A percentile compares a stretch with the other conserved stretches of the same genome.
These are phyloP conservation scores for Geum urbanum DNA, from an alignment of 306 rosid genomes.

Conservation along the genomic window DNA sequence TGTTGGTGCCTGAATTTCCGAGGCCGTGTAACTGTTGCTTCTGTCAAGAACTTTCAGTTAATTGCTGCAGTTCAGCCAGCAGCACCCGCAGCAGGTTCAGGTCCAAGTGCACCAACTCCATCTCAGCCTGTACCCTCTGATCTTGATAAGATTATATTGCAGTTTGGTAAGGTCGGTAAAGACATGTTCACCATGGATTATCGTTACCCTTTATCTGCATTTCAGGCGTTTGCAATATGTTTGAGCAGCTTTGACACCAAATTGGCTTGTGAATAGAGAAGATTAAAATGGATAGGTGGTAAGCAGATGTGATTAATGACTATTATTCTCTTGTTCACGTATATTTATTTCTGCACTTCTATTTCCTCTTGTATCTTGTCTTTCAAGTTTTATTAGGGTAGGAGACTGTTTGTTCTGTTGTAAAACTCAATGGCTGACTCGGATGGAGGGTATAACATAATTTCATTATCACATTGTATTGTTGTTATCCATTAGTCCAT, in stretches of 20 bases:
- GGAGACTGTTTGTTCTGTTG: conserved; percentile 2
- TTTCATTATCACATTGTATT: neutral
- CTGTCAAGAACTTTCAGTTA: conserved; percentile 83
- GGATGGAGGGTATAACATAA: conserved; percentile 5
- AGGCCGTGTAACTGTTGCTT: conserved; percentile 78
- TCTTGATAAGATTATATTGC: conserved; percentile 71
- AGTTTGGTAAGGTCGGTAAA: conserved; percentile 80
- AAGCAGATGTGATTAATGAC: conserved; percentile 2
- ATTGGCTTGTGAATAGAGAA: conserved; percentile 84
- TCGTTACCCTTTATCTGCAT: conserved; percentile 74
- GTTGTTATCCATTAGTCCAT: neutral
- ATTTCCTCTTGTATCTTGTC: neutral
- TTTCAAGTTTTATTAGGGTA: conserved; percentile 8
- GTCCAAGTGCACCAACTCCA: conserved; percentile 39
- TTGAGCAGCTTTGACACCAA: conserved; percentile 86
- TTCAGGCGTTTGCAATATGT: conserved; percentile 88
- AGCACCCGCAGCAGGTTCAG: conserved; percentile 29
- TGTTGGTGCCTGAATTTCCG: conserved; percentile 92
- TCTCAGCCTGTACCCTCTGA: conserved; percentile 71
- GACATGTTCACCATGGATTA: conserved; percentile 95
- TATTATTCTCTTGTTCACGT: neutral
- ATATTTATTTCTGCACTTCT: neutral
- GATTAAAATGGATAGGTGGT: neutral
- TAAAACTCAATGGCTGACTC: conserved; percentile 2
- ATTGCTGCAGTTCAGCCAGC: conserved; percentile 69